Evolutionary conservation across 441 rosid species (phyloP).

Genomic region (Adansonia gregorii): DNA sequence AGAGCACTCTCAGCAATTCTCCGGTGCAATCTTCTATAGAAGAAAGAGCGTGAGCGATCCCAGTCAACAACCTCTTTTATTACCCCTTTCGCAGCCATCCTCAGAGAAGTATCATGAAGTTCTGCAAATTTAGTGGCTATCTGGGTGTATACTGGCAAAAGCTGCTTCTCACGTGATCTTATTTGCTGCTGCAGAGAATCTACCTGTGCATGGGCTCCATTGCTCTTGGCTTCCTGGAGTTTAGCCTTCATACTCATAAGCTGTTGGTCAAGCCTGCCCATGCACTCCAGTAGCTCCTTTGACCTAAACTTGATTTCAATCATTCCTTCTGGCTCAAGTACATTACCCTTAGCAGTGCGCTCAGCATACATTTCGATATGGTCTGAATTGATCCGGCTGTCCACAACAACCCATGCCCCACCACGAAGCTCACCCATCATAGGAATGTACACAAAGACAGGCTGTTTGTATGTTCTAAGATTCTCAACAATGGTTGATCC

Average conservation of each 20-base stretch:
- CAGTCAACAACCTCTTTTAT: conserved; percentile 92
- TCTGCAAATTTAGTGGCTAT: conserved; percentile 95
- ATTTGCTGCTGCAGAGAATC: conserved; percentile 77
- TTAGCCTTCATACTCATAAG: conserved; percentile 66
- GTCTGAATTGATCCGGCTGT: conserved; percentile 89
- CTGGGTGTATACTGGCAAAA: conserved; percentile 88
- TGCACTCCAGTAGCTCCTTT: conserved; percentile 92
- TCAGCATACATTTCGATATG: conserved; percentile 99
- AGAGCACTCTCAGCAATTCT: conserved; percentile 80
- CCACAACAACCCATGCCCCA: conserved; percentile 99
- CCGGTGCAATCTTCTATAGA: conserved; percentile 71
- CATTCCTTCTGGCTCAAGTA: conserved; percentile 98
- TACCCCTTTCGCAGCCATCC: conserved; percentile 98
- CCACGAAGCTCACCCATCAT: conserved; percentile 99
- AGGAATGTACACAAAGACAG: conserved; percentile 97
- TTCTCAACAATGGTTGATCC: conserved; percentile 99
- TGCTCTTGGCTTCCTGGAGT: conserved; percentile 71
- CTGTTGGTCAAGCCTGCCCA: conserved; percentile 91
- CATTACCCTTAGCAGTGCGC: conserved; percentile 91
- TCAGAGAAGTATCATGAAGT: conserved; percentile 89
- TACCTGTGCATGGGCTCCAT: conserved; percentile 42
- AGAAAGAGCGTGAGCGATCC: conserved; percentile 70
- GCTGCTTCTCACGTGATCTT: conserved; percentile 81
- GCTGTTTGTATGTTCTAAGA: conserved; percentile 94
- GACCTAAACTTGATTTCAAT: conserved; percentile 97